A percentile compares a stretch with the other conserved stretches of the same genome.
These are phyloP conservation scores for Cytospora schulzeri DNA, from an alignment of 2,329 filamentous ascomycete species.

Conservation along the genomic window DNA sequence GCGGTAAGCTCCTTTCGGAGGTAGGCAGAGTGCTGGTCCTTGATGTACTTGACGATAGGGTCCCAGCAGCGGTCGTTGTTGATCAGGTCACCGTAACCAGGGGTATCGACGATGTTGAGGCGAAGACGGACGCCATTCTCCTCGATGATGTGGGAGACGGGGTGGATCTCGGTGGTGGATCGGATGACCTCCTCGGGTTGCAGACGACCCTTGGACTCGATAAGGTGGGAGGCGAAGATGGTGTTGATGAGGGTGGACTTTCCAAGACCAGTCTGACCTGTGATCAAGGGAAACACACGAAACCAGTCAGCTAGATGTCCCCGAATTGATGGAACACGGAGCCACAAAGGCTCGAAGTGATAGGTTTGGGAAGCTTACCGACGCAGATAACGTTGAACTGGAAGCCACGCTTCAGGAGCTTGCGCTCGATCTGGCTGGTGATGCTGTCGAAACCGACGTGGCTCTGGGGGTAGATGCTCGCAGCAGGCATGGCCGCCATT, in stretches of 20 bases:
- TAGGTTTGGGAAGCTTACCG: constrained; percentile 64
- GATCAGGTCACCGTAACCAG: constrained; percentile 96
- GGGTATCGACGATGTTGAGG: constrained; percentile 98
- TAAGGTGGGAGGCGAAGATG: constrained; percentile 98
- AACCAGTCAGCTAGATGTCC: constrained; percentile 29
- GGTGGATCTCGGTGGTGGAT: constrained; percentile 96
- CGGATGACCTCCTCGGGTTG: constrained; percentile 90
- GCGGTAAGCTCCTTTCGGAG: constrained; percentile 98
- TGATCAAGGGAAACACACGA: constrained; percentile 35
- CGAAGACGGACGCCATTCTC: constrained; percentile 97
- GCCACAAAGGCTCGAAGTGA: not conserved
- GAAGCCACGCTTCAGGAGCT: constrained; percentile 98
- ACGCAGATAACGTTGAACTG: constrained; percentile 99
- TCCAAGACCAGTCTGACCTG: constrained; percentile 96
- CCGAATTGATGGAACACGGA: not conserved
- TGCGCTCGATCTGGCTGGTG: constrained; percentile 98
- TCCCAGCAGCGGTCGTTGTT: constrained; percentile 99
- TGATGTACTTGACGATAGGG: constrained; percentile 99
- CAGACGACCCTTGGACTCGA: constrained; percentile 97
- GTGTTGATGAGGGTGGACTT: constrained; percentile 99
- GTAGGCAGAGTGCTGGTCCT: constrained; percentile 99
- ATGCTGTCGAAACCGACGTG: constrained; percentile 99
- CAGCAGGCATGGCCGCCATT: constrained; percentile 66
- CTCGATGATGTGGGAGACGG: constrained; percentile 97
- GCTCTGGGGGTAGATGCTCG: constrained; percentile 85